Base-by-base conservation (phyloP, 2,329 filamentous ascomycete genomes). In the Hirsutella thompsonii region DNA sequence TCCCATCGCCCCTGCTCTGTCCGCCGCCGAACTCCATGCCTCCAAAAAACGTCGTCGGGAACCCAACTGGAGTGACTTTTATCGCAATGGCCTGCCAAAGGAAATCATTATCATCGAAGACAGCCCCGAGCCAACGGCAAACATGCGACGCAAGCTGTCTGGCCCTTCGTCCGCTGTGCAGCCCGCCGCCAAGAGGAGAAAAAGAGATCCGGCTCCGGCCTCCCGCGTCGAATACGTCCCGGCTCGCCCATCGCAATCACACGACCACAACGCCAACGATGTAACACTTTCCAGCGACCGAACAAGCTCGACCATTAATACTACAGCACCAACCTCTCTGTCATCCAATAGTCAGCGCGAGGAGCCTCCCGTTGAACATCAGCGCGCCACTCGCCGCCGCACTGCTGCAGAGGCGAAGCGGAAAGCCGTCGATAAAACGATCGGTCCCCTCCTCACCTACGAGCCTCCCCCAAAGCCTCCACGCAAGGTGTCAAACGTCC, bases 21-120 rank as follows among this genome's bases (percentile, higher is more conserved):
- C 32, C 32, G 32, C 3, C 13, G n/a, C 32, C n/a, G 8, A 34
- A 8, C 32, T 18, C 6, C 14, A 34, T 10, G 9, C 32, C 16
- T 8, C 32, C 13, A 34, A 18, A 16, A 34, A 34, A 18, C 32
- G 32, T 16, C 32, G 32, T 16, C 32, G 32, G 18, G 32, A 34
- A 34, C 32, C 32, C 32, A 18, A 34, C 18, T 38, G 37, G 37
- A 30, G 28, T 29, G 18, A 40, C 2, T 40, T 40, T 16, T 38
- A 38, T 14, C 26, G 37, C 57, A 89, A 90, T 59, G 85, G 85
- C 4, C 65, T 88, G 20, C 85, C 85, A 20, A 82, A 86, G 57
- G 85, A 92, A 64, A 79, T 92, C 55, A 90, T 92, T 55, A 79
- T 90, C 52, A 92, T 92, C 53, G 78, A 83, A 59, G 81, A 89